A percentile compares a stretch with the other conserved stretches of the same genome.
These are phyloP conservation scores for Priceomyces fermenticarens DNA, from an alignment of 805 yeast genomes.

Conservation along the genomic window DNA sequence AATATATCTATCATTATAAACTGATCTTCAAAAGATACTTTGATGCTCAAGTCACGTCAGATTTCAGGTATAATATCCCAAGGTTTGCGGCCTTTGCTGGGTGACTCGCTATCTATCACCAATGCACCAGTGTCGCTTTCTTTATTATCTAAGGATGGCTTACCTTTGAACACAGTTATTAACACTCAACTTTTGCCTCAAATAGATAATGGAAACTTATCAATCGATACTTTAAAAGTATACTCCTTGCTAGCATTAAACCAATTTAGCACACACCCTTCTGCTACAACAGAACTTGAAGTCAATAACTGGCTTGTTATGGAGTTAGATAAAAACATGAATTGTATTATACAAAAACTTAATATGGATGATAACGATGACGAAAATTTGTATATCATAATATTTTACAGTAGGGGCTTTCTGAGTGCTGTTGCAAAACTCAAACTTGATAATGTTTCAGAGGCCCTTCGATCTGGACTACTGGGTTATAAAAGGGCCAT, in stretches of 20 bases:
- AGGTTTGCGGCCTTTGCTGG: constrained; percentile 20
- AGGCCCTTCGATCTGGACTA: constrained; percentile 31
- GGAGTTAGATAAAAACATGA: constrained; percentile 26
- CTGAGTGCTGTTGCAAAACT: constrained; percentile 34
- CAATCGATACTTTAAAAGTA: constrained; percentile 30
- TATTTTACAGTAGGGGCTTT: constrained; percentile 27
- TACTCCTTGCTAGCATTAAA: constrained; percentile 34
- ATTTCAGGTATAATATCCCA: constrained; percentile 34
- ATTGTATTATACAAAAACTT: constrained; percentile 24
- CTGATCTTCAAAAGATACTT: not conserved
- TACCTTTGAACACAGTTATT: constrained; percentile 38
- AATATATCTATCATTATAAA: too few species aligned
- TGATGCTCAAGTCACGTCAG: constrained; percentile 40
- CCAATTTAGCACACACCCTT: constrained; percentile 13
- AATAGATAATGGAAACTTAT: constrained; percentile 6
- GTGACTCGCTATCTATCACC: constrained; percentile 6
- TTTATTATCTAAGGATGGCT: constrained; percentile 33
- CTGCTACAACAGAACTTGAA: not conserved
- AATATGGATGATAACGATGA: constrained; percentile 3
- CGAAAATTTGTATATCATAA: constrained; percentile 23
- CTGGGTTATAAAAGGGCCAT: constrained; percentile 21
- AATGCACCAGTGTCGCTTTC: constrained; percentile 28
- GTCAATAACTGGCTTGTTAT: constrained; percentile 25
- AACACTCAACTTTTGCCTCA: constrained; percentile 13
- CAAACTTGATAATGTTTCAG: constrained; percentile 28